Conservation (phyloP, 2,329 filamentous ascomycete genomes). For the Teratosphaeria epicoccoides region DNA sequence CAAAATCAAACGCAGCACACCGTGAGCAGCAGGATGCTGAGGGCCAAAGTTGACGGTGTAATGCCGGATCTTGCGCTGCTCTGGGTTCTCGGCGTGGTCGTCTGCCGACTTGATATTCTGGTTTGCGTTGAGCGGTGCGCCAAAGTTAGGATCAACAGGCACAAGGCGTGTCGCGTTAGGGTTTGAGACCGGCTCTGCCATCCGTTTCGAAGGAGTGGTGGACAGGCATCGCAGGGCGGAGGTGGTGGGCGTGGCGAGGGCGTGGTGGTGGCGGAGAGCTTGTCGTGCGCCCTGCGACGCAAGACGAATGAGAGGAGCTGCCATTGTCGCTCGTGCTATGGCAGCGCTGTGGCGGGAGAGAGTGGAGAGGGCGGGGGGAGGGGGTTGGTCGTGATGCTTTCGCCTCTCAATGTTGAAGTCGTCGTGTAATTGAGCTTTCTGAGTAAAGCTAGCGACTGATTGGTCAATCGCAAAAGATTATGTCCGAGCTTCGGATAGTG, state of each 20-base stretch:
- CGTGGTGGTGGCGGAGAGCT: conserved; percentile 45
- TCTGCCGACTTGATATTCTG: conserved; percentile 34
- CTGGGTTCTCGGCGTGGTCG: conserved; percentile 37
- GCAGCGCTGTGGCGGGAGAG: conserved; percentile 6
- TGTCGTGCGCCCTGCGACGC: conserved; percentile 56
- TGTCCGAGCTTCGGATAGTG: neutral
- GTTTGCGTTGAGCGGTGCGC: conserved; percentile 37
- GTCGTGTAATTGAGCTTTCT: conserved; percentile 19
- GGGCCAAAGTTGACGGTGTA: conserved; percentile 99
- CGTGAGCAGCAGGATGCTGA: conserved; percentile 96
- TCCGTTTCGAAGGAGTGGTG: conserved; percentile 50
- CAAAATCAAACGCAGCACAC: conserved; percentile 92
- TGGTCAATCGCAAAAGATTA: neutral
- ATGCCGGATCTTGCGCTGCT: conserved; percentile 81
- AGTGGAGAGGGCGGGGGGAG: conserved; percentile 5
- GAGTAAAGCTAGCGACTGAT: conserved; percentile 30
- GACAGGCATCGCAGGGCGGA: conserved; percentile 51
- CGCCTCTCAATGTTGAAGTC: conserved; percentile 5
- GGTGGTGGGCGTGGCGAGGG: conserved; percentile 23
- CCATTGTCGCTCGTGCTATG: conserved; percentile 44
- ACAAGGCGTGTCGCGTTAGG: conserved; percentile 48
- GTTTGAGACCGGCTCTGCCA: conserved; percentile 44
- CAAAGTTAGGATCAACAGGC: conserved; percentile 56
- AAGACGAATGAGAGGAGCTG: conserved; percentile 59
- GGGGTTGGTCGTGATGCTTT: conserved; percentile 11